Conservation (phyloP, 2,329 filamentous ascomycete genomes). For the Venturia carpophila region DNA sequence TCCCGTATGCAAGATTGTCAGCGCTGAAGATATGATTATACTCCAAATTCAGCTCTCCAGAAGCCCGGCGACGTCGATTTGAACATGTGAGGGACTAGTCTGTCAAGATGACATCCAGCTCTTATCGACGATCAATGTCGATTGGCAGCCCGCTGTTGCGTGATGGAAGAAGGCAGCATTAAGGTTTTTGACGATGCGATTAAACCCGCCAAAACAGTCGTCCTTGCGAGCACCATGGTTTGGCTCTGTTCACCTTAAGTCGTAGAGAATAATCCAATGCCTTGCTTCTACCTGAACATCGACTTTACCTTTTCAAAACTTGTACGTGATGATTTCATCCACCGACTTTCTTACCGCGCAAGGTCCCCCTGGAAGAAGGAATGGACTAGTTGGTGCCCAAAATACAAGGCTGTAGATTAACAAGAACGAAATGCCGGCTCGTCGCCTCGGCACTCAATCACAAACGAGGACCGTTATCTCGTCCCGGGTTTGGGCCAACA, state of each 20-base stretch:
- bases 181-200: background rate
- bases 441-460: background rate
- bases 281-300: background rate
- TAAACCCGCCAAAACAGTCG: background rate
- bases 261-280: background rate
- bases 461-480: background rate
- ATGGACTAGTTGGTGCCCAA: conserved; percentile 1
- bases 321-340: background rate
- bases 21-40: too few relatives aligned
- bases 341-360: background rate
- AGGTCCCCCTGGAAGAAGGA: background rate
- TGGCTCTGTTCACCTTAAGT: background rate
- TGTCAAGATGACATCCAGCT: too few relatives aligned
- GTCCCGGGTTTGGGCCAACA: background rate
- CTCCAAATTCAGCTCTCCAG: too few relatives aligned
- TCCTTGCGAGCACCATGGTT: background rate
- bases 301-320: too few relatives aligned
- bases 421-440: background rate
- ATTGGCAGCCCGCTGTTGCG: too few relatives aligned
- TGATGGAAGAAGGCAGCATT: too few relatives aligned
- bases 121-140: too few relatives aligned
- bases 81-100: too few relatives aligned
- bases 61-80: too few relatives aligned
- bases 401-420: background rate
- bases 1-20: too few relatives aligned